phyloP scores from a whole-genome alignment of 2,329 filamentous ascomycete species.

The Leptographium lundbergii region DNA sequence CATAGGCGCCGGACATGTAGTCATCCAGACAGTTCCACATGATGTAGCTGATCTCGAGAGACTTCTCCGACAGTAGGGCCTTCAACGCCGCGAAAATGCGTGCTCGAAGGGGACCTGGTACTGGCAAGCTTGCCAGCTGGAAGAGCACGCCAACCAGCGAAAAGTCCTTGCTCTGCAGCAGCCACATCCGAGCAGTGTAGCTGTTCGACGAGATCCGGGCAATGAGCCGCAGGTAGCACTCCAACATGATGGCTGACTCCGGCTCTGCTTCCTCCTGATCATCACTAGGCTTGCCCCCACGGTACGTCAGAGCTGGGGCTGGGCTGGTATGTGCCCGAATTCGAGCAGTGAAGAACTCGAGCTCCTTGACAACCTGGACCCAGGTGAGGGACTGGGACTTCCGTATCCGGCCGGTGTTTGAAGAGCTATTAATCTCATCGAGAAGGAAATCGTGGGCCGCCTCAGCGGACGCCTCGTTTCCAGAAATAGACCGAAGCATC shows the following conservation, averaged over 20 bases:
- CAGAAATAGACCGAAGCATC: constrained; percentile 80
- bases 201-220: constrained; percentile 71
- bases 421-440: constrained; percentile 62
- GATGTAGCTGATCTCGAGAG: constrained; percentile 48
- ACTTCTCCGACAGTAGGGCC: constrained; percentile 65
- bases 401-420: constrained; percentile 57
- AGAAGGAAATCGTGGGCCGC: constrained; percentile 80
- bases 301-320: constrained; percentile 39
- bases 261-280: constrained; percentile 71
- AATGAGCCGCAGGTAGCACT: constrained; percentile 82
- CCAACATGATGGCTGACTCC: constrained; percentile 92
- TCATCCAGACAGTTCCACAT: constrained; percentile 75
- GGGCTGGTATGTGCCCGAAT: constrained; percentile 58
- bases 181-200: constrained; percentile 55
- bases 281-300: constrained; percentile 45
- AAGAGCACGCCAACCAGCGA: constrained; percentile 64
- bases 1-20: constrained; percentile 57
- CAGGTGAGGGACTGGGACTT: constrained; percentile 80
- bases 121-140: constrained; percentile 62
- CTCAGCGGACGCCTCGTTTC: constrained; percentile 69
- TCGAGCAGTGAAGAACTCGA: constrained; percentile 70
- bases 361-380: constrained; percentile 82
- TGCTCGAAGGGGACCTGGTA: constrained; percentile 66
- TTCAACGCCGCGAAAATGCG: constrained; percentile 71
- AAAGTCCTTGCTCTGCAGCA: constrained; percentile 48